These are phyloP conservation scores for Xanthoceras sorbifolium DNA, from an alignment of 345 rosid species.

Conservation along the genomic window DNA sequence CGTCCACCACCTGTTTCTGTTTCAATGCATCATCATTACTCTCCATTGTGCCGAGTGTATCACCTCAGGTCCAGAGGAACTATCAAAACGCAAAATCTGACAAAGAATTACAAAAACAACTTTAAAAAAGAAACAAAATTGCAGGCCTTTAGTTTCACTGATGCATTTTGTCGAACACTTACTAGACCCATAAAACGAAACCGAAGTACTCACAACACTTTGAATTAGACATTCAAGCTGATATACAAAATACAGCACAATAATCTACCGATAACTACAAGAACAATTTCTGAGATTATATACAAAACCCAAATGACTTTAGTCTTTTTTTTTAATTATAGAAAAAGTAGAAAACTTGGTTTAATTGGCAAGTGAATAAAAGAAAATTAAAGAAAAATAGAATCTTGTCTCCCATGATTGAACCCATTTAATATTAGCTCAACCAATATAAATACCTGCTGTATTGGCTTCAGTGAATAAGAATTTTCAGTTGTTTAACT, in stretches of 20 bases:
- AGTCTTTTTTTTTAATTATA: neutral
- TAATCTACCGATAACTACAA: neutral
- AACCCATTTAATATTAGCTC: neutral
- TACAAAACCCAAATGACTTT: neutral
- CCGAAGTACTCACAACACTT: neutral
- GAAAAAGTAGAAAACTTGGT: neutral
- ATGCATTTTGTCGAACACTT: constrained; percentile 50
- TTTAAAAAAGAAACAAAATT: neutral
- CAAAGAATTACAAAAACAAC: neutral
- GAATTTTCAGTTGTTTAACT: neutral
- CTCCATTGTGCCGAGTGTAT: constrained; percentile 45
- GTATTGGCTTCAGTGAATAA: neutral
- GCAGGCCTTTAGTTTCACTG: constrained; percentile 8
- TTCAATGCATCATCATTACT: constrained; percentile 59
- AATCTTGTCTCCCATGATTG: neutral
- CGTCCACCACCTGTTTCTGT: constrained; percentile 64
- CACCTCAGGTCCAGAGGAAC: constrained; percentile 7
- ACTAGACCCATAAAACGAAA: neutral
- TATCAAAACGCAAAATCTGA: constrained; percentile 8
- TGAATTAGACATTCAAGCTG: neutral
- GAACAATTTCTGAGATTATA: neutral
- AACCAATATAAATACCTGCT: neutral
- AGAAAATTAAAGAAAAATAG: neutral
- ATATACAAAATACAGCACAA: neutral
- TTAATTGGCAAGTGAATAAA: neutral